Base-by-base conservation (phyloP, 129 eudicot genomes). In the Rutidosis leptorrhynchoides region DNA sequence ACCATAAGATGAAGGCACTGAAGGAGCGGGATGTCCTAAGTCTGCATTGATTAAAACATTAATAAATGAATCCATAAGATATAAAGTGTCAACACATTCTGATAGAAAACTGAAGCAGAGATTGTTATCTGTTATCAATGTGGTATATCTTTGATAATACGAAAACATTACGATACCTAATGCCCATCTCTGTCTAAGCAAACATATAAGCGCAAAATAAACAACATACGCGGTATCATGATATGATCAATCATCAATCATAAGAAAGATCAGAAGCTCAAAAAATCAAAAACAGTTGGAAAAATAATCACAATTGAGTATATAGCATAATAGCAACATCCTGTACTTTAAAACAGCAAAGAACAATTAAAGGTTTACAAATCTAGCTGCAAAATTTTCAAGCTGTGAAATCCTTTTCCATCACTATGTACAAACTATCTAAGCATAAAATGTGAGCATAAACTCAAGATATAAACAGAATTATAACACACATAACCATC, bases 1-100 rank as follows among this genome's bases (percentile, higher is more conserved):
- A 37, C 92, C 93, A 70, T 79, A 84, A 23, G 91, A 77, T n/a
- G 75, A 42, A 30, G 83, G 79, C 53, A 67, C 48, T 16, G 85
- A 77, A 26, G 83, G 69, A 49, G 74, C 67, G 26, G 74, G 73
- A 69, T 72, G 83, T 51, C 78, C 79, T 12, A 51, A 26, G 77
- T 73, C 97, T 83, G 82, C 64, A 37, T 30, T 21, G 21, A 74
- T 22, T 24, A 5, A 69, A 35, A 71, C 42, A 65, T 22, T 29
- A 5, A 74, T 22, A 67, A 29, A 65, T 24, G 7, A 43, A 61
- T 40, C 7, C 70, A 37, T 63, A n/a, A 62, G 53, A 33, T 4
- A 15, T 55, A 7, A 60, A 20, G 52, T 21, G 40, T 7, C 10
- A 71, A 20, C 24, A 60, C 33, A 10, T 29, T 48, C 19, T 14